Evolutionary conservation across 2,329 filamentous ascomycete species (phyloP).

Genomic region (Aspergillus sclerotialis): DNA sequence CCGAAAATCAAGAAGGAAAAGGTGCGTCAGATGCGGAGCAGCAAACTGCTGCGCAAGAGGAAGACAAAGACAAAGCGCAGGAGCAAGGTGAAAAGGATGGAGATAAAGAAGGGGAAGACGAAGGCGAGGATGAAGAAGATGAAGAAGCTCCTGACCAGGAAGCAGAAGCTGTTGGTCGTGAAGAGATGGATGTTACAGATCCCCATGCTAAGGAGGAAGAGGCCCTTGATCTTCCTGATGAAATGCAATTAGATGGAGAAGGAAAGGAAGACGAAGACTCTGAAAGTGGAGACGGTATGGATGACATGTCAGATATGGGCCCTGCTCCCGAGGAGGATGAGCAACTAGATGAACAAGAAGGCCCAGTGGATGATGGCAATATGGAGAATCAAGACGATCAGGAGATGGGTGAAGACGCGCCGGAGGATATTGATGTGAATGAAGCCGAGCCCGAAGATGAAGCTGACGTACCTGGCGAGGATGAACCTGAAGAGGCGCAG

Average conservation of each 20-base stretch:
- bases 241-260: conserved; percentile 73
- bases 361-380: conserved; percentile 24
- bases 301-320: conserved; percentile 40
- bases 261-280: conserved; percentile 54
- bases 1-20: conserved; percentile 65
- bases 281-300: conserved; percentile 35
- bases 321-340: conserved; percentile 31
- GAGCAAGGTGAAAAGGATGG: conserved; percentile 30
- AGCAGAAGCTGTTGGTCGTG: conserved; percentile 54
- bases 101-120: conserved; percentile 51
- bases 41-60: conserved; percentile 55
- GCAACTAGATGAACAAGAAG: conserved; percentile 22
- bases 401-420: conserved; percentile 26
- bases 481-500: conserved; percentile 48
- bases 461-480: conserved; percentile 30
- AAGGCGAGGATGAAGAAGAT: conserved; percentile 48
- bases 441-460: conserved; percentile 44
- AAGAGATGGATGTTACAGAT: conserved; percentile 61
- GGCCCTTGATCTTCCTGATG: conserved; percentile 75
- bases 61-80: conserved; percentile 45
- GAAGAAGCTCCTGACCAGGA: conserved; percentile 50
- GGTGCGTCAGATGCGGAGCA: conserved; percentile 48
- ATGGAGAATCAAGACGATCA: conserved; percentile 24
- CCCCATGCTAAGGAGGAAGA: conserved; percentile 77
- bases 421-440: conserved; percentile 40